Conservation (phyloP, 2,329 filamentous ascomycete genomes). For the Botrytis hyacinthi region DNA sequence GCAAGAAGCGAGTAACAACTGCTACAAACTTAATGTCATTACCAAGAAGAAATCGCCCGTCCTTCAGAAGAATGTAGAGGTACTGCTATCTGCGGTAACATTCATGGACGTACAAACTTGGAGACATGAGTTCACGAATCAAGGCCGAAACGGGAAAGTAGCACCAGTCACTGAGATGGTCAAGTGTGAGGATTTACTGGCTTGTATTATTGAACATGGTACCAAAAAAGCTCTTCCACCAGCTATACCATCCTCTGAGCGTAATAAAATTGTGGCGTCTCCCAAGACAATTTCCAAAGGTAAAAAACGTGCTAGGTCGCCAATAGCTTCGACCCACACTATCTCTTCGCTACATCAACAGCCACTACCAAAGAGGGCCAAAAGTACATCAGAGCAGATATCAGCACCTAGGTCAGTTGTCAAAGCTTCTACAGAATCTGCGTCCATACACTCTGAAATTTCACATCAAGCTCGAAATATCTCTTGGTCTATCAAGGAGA, state of each 20-base stretch:
- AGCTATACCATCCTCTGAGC: not conserved
- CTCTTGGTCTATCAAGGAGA: not conserved
- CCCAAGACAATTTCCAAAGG: not conserved
- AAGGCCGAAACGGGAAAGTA: not conserved
- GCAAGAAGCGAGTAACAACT: slow-evolving; percentile 9
- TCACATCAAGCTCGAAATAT: not conserved
- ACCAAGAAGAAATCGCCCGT: not conserved
- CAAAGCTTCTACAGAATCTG: not conserved
- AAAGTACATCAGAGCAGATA: not conserved
- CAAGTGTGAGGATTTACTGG: not conserved
- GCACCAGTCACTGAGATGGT: slow-evolving; percentile 5
- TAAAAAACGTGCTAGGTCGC: not conserved
- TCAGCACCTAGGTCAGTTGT: not conserved
- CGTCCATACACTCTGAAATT: not conserved
- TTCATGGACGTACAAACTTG: not conserved
- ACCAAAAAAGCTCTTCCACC: not conserved
- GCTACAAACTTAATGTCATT: not conserved
- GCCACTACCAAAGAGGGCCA: not conserved
- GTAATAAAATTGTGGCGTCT: not conserved
- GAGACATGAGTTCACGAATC: not conserved
- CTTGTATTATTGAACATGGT: slow-evolving; percentile 32
- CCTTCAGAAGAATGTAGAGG: not conserved
- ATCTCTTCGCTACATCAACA: not conserved
- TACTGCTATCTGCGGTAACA: slow-evolving; percentile 2
- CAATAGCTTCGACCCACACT: not conserved